Evolutionary conservation across 108 stramenopile species (phyloP), one percentile per base, ranked within the genome.

Genomic region (Cyclotella baltica): DNA sequence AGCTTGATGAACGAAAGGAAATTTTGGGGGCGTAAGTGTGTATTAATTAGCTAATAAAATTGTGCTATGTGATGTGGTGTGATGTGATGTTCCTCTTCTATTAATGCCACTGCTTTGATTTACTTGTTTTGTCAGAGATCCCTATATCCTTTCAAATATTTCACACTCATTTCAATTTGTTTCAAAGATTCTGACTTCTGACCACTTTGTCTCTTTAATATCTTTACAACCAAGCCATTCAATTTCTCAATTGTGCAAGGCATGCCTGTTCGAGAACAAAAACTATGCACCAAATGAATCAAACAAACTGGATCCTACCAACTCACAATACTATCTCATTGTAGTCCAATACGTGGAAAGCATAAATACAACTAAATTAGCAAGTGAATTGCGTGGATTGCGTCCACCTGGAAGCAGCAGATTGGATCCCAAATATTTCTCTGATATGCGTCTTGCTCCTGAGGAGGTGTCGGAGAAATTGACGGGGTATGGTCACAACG

Each of bases 241-340:
- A 19, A 86, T 83, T 3, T 56, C 73, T 35, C 80, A 87, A 36
- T 70, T 95, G 28, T 93, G 93, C 78, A 96, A 96, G 70, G 81
- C 88, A 11, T 78, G 93, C 40, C 63, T 96, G 47, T 72, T 96
- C 84, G 95, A 96, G 78, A 96, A 93, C 67, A 88, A 90, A 70
- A 89, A 90, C 30, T 82, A 68, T 27, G 47, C 51, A 35, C 51
- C 58, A n/a, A 61, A 58, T 28, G 61, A 27, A 67, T 70, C 38
- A 20, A 62, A 28, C 51, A 61, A 40, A 37, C 66, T 37, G 5
- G 25, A 35, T 53, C 8, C 27, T 69, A 89, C 84, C 50, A 90
- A 96, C 62, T 91, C 92, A 11, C 62, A 72, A 57, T 92, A 91
- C 48, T 84, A 92, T 25, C 67, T 96, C 33, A 88, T 96, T 10